Evolutionary conservation across 2,329 filamentous ascomycete species (phyloP).

Genomic region (Alternaria sp.): DNA sequence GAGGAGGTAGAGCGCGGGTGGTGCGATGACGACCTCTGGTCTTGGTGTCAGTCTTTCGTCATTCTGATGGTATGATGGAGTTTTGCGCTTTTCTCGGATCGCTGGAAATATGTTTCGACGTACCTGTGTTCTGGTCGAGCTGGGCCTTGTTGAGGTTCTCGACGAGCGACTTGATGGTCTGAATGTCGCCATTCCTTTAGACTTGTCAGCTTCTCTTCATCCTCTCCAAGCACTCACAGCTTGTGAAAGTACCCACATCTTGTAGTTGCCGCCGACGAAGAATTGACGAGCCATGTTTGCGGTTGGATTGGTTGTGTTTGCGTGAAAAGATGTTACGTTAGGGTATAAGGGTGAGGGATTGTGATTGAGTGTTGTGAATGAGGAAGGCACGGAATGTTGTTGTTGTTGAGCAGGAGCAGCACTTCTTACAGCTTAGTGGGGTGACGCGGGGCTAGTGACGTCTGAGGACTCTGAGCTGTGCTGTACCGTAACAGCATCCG

Average conservation of each 20-base stretch:
- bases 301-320: slow-evolving; percentile 42
- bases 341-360: slow-evolving; percentile 9
- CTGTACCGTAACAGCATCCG: slow-evolving; percentile 21
- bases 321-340: slow-evolving; percentile 7
- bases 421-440: slow-evolving; percentile 31
- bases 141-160: slow-evolving; percentile 84
- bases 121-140: slow-evolving; percentile 77
- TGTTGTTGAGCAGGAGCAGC: slow-evolving; percentile 38
- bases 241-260: slow-evolving; percentile 71
- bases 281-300: slow-evolving; percentile 90
- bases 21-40: slow-evolving; percentile 91
- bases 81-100: not conserved
- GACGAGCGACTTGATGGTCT: slow-evolving; percentile 90
- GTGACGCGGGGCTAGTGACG: slow-evolving; percentile 30
- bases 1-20: slow-evolving; percentile 88
- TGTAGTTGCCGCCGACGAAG: slow-evolving; percentile 99
- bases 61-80: slow-evolving; percentile 2
- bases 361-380: slow-evolving; percentile 10
- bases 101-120: not conserved
- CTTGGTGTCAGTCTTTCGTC: slow-evolving; percentile 8
- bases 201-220: slow-evolving; percentile 21
- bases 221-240: slow-evolving; percentile 26
- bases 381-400: slow-evolving; percentile 23
- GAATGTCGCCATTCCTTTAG: slow-evolving; percentile 86
- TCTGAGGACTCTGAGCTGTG: slow-evolving; percentile 2